phyloP scores from a whole-genome alignment of 1,284 basidiomycete genomes.

The Afroboletus lepidellus region DNA sequence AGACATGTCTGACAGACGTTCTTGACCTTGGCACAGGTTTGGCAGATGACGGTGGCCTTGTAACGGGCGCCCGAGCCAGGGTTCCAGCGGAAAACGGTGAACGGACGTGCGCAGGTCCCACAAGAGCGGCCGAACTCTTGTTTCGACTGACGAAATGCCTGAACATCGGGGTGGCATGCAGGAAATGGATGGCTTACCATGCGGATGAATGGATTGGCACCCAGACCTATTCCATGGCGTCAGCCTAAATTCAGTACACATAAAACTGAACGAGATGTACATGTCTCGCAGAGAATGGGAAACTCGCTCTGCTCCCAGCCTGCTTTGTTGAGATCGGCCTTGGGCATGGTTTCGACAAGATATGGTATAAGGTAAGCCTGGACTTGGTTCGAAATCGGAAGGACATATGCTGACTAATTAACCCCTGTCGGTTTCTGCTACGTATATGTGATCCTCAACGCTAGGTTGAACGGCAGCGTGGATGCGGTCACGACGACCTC shows the following conservation, averaged over 20 bases:
- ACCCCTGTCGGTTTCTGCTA: conserved; percentile 27
- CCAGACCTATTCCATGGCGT: conserved; percentile 60
- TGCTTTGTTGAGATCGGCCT: conserved; percentile 86
- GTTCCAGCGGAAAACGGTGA: conserved; percentile 98
- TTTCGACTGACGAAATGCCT: conserved; percentile 68
- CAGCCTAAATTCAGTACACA: conserved; percentile 7
- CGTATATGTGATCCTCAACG: conserved; percentile 63
- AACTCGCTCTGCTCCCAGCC: conserved; percentile 92
- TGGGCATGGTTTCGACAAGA: conserved; percentile 49
- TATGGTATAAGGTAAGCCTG: neutral
- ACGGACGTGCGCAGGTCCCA: conserved; percentile 92
- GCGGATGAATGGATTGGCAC: conserved; percentile 84
- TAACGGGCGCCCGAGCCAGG: conserved; percentile 90
- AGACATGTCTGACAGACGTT: conserved; percentile 99
- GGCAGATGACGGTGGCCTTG: conserved; percentile 98
- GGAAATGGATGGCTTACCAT: conserved; percentile 61
- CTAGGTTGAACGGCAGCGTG: conserved; percentile 84
- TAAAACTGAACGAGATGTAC: conserved; percentile 44
- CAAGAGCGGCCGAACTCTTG: conserved; percentile 96
- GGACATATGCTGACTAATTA: conserved; percentile 29
- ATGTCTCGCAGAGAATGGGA: conserved; percentile 89
- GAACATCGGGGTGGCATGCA: conserved; percentile 1
- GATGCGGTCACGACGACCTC: conserved; percentile 88
- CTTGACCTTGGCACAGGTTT: conserved; percentile 98
- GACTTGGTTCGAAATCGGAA: conserved; percentile 1